A percentile compares a stretch with the other conserved stretches of the same genome.
These are phyloP conservation scores for Podospora pseudoanserina DNA, from an alignment of 495 filamentous ascomycete genomes.

Conservation along the genomic window DNA sequence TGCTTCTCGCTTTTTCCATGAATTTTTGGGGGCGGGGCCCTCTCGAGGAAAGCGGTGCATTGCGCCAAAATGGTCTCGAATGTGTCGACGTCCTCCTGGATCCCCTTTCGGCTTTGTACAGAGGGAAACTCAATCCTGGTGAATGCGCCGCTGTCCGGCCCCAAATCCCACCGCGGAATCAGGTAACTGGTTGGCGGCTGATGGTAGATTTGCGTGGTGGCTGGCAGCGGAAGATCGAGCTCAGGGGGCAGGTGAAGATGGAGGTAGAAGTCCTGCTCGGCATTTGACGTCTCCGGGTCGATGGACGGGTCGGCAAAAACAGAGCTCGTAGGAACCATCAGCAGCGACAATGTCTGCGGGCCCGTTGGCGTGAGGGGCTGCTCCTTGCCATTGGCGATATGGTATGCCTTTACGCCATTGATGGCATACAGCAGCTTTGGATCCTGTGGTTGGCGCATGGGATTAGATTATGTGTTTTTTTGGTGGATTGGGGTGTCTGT, in stretches of 20 bases:
- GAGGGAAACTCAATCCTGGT: constrained; percentile 84
- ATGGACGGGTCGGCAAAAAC: constrained; percentile 61
- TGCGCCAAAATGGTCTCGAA: constrained; percentile 96
- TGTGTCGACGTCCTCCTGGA: constrained; percentile 90
- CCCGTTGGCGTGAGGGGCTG: constrained; percentile 76
- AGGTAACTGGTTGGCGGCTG: constrained; percentile 85
- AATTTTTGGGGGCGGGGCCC: constrained; percentile 56
- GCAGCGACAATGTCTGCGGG: constrained; percentile 79
- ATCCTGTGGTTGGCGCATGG: constrained; percentile 43
- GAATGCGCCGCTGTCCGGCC: constrained; percentile 81
- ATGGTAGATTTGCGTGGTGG: constrained; percentile 92
- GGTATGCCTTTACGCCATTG: constrained; percentile 77
- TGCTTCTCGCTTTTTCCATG: background rate
- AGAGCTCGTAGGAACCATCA: constrained; percentile 89
- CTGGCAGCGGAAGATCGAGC: constrained; percentile 83
- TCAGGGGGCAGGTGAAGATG: constrained; percentile 92
- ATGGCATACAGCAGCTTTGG: constrained; percentile 81
- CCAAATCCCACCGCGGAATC: constrained; percentile 89
- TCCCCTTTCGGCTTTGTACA: constrained; percentile 62
- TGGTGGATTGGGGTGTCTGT: background rate
- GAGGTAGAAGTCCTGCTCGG: constrained; percentile 92
- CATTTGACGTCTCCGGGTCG: constrained; percentile 49
- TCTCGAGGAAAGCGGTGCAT: constrained; percentile 89
- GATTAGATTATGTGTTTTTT: constrained; percentile 11
- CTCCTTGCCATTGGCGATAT: constrained; percentile 84